These are phyloP conservation scores for Trichophyton verrucosum DNA, from an alignment of 2,329 filamentous ascomycete species.

Conservation along the genomic window DNA sequence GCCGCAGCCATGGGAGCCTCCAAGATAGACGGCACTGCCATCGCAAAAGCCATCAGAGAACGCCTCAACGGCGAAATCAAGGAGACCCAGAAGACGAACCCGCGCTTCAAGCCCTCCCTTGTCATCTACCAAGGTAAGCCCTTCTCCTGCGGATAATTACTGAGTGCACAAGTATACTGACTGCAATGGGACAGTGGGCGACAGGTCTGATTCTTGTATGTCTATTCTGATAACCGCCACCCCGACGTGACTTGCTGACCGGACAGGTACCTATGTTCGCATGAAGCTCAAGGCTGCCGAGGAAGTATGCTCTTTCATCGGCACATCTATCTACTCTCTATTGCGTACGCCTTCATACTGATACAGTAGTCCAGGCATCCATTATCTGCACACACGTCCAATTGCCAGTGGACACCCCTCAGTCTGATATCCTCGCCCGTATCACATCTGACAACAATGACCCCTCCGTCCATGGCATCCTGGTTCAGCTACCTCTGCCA, in stretches of 20 bases:
- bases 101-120: constrained; percentile 75
- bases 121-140: constrained; percentile 84
- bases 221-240: background rate
- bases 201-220: constrained; percentile 83
- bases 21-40: constrained; percentile 91
- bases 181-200: constrained; percentile 53
- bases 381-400: constrained; percentile 80
- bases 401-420: constrained; percentile 66
- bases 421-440: constrained; percentile 73
- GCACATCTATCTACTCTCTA: background rate
- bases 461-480: constrained; percentile 71
- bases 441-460: constrained; percentile 79
- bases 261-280: constrained; percentile 83
- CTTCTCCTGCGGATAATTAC: background rate
- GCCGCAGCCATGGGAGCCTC: constrained; percentile 62
- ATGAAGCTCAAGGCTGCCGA: constrained; percentile 98
- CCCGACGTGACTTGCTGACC: constrained; percentile 17
- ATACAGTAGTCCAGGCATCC: constrained; percentile 49
- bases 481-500: constrained; percentile 87
- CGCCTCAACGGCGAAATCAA: constrained; percentile 67
- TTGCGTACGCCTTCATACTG: background rate
- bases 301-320: constrained; percentile 48
- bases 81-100: constrained; percentile 67
- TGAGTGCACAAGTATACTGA: background rate
- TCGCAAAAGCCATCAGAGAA: constrained; percentile 84